phyloP scores from a whole-genome alignment of 2,329 filamentous ascomycete species.

The Stachybotrys elegans region DNA sequence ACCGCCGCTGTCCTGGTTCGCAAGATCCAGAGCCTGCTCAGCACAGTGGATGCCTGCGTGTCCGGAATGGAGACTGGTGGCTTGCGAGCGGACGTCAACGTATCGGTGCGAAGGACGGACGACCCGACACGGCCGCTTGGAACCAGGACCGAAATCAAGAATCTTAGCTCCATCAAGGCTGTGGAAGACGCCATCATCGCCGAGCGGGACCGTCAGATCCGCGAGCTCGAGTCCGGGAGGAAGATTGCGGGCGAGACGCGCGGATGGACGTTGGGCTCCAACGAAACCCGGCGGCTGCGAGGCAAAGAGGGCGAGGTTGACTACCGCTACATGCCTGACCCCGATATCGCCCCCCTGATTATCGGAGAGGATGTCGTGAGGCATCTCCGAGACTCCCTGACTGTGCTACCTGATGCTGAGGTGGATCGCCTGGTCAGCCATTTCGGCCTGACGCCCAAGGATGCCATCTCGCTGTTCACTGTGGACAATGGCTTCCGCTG shows the following conservation, averaged over 20 bases:
- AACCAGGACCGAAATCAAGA: conserved; percentile 94
- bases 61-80: conserved; percentile 92
- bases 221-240: conserved; percentile 69
- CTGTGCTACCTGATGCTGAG: conserved; percentile 67
- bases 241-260: conserved; percentile 79
- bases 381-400: conserved; percentile 58
- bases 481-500: conserved; percentile 74
- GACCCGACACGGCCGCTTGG: conserved; percentile 51
- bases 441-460: conserved; percentile 71
- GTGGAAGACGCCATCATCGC: conserved; percentile 92
- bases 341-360: conserved; percentile 76
- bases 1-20: conserved; percentile 85
- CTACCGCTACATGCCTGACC: conserved; percentile 97
- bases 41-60: conserved; percentile 77
- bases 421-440: conserved; percentile 54
- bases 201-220: conserved; percentile 85
- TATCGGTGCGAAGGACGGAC: conserved; percentile 68
- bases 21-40: conserved; percentile 79
- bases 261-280: conserved; percentile 84
- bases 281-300: conserved; percentile 73
- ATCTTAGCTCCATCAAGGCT: conserved; percentile 88
- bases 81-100: conserved; percentile 89
- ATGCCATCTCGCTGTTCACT: conserved; percentile 73
- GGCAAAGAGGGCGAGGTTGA: conserved; percentile 97
- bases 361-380: conserved; percentile 67